Base-by-base conservation (phyloP, 331 rosid genomes). In the Quercus phellos region DNA sequence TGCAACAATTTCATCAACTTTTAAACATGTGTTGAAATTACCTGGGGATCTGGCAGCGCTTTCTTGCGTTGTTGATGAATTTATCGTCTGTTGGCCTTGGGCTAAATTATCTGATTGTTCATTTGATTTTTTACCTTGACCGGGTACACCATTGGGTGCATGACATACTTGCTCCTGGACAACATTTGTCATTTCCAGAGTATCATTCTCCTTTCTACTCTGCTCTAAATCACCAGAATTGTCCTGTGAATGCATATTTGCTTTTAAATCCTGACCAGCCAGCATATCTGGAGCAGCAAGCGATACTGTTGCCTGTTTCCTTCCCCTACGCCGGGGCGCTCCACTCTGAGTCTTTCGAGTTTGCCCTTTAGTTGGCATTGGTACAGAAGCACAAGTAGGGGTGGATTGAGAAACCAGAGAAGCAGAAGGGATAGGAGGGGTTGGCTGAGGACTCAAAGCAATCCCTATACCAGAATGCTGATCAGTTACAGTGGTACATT, bases 291-390 rank as follows among this genome's bases (percentile, higher is more conserved):
- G 85, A 80, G 67, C 84, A 30, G 84, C 81, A 55, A 81, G 74
- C 26, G 81, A 72, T 55, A 61, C 18, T 53, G 78, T 66, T n/a
- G 86, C 85, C 75, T 84, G 94, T 78, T 88, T 93, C 91, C 79
- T 95, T 71, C 97, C 99, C 88, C 97, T 84, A 34, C 98, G 96
- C 42, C 94, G 90, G 11, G 94, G 77, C 77, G 81, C 81, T 29
- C 88, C 92, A 84, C 53, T 79, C 59, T 90, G 98, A 17, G 84
- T 80, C 85, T 86, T 92, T 84, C 68, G 89, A 83, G 73, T 77
- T 81, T 80, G 87, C 70, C 85, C 96, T 80, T 83, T 89, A 70
- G 68, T 83, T 84, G 82, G 93, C 69, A 72, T 6, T 2, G 88
- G 91, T 22, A 70, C 66, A 24, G 93, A 38, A 22, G 88, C 82